Percentiles rank a stretch among this genome's conserved stretches.
These are phyloP conservation scores for Aureobasidium sp. DNA, from an alignment of 2,329 filamentous ascomycete genomes.

Conservation along the genomic window DNA sequence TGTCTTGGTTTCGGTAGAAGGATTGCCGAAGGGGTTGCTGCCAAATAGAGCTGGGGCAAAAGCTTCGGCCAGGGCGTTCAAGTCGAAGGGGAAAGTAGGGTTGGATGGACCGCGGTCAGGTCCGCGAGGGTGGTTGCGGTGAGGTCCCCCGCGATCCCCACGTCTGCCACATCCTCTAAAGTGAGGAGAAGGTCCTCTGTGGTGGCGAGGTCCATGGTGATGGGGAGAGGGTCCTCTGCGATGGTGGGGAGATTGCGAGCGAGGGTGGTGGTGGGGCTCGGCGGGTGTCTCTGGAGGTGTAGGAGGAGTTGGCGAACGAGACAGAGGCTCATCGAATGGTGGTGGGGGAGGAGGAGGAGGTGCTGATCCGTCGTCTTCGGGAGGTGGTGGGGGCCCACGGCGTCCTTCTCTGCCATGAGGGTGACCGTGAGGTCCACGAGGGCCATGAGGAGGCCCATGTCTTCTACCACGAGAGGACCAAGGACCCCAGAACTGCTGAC, in stretches of 20 bases:
- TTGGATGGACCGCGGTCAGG: constrained; percentile 27
- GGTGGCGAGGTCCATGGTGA: constrained; percentile 17
- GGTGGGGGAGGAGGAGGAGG: constrained; percentile 21
- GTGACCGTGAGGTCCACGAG: constrained; percentile 17
- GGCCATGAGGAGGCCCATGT: not conserved
- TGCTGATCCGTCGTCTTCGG: not conserved
- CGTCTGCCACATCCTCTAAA: not conserved
- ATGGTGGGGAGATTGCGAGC: not conserved
- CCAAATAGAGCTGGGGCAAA: constrained; percentile 29
- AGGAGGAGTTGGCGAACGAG: constrained; percentile 15
- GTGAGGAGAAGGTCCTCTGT: not conserved
- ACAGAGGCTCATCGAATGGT: constrained; percentile 15
- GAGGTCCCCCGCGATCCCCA: constrained; percentile 1
- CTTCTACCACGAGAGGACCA: constrained; percentile 23
- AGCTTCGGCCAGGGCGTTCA: constrained; percentile 18
- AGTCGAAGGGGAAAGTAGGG: constrained; percentile 13
- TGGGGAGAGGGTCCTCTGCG: not conserved
- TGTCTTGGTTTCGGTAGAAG: constrained; percentile 31
- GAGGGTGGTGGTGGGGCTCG: constrained; percentile 13
- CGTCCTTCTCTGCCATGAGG: constrained; percentile 6
- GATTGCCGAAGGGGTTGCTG: constrained; percentile 19
- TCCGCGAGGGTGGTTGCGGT: constrained; percentile 20
- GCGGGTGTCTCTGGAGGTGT: constrained; percentile 26
- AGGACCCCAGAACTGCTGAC: constrained; percentile 28
- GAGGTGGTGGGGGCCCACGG: constrained; percentile 12